These are phyloP conservation scores for Ceratocystis cubensis DNA, from an alignment of 2,329 filamentous ascomycete genomes.

Conservation along the genomic window DNA sequence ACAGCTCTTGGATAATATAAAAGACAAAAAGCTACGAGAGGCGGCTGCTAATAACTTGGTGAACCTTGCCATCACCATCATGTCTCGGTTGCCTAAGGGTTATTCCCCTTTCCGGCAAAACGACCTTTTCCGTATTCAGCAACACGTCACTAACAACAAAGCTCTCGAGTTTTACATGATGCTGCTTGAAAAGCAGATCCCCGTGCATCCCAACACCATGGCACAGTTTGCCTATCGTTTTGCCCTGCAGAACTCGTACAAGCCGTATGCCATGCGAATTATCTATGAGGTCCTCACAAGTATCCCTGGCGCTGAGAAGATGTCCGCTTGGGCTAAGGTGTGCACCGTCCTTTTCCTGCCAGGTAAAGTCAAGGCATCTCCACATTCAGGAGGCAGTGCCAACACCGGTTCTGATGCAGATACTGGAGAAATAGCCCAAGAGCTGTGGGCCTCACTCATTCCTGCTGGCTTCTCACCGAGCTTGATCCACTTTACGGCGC, in stretches of 20 bases:
- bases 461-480: constrained; percentile 52
- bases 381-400: not conserved
- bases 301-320: constrained; percentile 32
- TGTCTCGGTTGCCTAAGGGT: constrained; percentile 10
- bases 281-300: constrained; percentile 28
- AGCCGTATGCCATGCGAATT: constrained; percentile 19
- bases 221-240: constrained; percentile 38
- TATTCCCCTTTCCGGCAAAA: constrained; percentile 30
- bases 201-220: constrained; percentile 33
- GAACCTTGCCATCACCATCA: constrained; percentile 22
- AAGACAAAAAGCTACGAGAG: not conserved
- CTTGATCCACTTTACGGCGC: constrained; percentile 48
- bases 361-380: constrained; percentile 1
- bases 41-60: constrained; percentile 25
- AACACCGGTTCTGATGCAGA: constrained; percentile 24
- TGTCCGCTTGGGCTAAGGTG: constrained; percentile 35
- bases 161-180: constrained; percentile 29
- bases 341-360: constrained; percentile 37
- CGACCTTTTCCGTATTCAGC: constrained; percentile 18
- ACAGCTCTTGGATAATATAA: constrained; percentile 1
- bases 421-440: constrained; percentile 29
- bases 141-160: constrained; percentile 26
- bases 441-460: constrained; percentile 28
- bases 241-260: constrained; percentile 29
- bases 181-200: constrained; percentile 26